Percentiles rank a stretch among this genome's conserved stretches.
These are phyloP conservation scores for Lecanicillium sp. DNA, from an alignment of 2,329 filamentous ascomycete genomes.

Conservation along the genomic window DNA sequence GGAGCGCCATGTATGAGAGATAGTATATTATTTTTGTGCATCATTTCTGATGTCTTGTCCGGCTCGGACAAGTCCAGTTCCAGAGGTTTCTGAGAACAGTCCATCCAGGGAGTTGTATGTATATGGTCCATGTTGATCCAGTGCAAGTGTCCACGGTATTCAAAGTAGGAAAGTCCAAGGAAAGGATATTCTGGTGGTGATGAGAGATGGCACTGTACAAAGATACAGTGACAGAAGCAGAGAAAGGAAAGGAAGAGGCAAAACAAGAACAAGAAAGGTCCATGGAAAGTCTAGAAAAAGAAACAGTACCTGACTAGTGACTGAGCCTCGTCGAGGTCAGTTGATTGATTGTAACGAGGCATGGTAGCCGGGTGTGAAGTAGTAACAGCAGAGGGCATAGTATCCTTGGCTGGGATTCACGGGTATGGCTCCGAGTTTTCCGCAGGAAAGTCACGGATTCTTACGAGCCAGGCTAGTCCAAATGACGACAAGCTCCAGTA, in stretches of 20 bases:
- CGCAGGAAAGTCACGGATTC: slow-evolving; percentile 3
- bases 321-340: slow-evolving; percentile 52
- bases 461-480: slow-evolving; percentile 6
- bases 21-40: slow-evolving; percentile 17
- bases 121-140: slow-evolving; percentile 1
- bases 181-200: too few species aligned
- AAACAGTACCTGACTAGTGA: slow-evolving; percentile 55
- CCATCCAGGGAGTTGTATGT: slow-evolving; percentile 7
- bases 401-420: slow-evolving; percentile 26
- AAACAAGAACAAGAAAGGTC: slow-evolving; percentile 19
- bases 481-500: slow-evolving; percentile 1
- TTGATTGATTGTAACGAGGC: slow-evolving; percentile 42
- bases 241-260: neutral
- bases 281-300: slow-evolving; percentile 34
- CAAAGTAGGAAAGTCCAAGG: slow-evolving; percentile 9
- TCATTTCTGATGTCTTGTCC: slow-evolving; percentile 17
- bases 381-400: slow-evolving; percentile 40
- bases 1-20: slow-evolving; percentile 12
- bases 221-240: slow-evolving; percentile 13
- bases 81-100: slow-evolving; percentile 3
- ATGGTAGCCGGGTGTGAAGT: slow-evolving; percentile 40
- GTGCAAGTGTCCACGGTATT: neutral
- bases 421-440: slow-evolving; percentile 4
- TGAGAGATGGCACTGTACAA: too few species aligned
- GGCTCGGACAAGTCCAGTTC: slow-evolving; percentile 22